Conservation (phyloP, 1,284 basidiomycete genomes). For the Microbotryomycetes sp. region DNA sequence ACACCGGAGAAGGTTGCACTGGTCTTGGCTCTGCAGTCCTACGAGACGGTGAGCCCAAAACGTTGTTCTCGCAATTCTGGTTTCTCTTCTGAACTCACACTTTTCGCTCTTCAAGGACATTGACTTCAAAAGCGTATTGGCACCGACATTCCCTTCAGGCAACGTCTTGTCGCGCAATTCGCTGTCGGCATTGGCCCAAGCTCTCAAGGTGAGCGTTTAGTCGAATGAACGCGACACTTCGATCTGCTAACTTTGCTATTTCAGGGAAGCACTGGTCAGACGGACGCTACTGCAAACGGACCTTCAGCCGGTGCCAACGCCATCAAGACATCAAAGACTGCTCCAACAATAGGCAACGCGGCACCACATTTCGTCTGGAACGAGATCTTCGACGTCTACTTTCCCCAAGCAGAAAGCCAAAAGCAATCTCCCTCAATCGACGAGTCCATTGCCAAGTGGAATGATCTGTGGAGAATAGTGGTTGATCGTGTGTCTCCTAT, state of each 20-base stretch:
- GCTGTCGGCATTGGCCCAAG: constrained; percentile 56
- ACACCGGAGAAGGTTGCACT: constrained; percentile 83
- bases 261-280: constrained; percentile 12
- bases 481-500: constrained; percentile 65
- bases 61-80: not conserved
- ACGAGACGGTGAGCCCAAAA: constrained; percentile 47
- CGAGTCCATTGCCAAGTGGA: constrained; percentile 59
- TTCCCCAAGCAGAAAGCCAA: constrained; percentile 49
- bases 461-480: constrained; percentile 81
- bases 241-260: not conserved
- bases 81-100: not conserved
- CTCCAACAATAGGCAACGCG: constrained; percentile 71
- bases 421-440: constrained; percentile 12
- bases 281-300: constrained; percentile 34
- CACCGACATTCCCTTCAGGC: constrained; percentile 60
- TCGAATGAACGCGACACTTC: constrained; percentile 9
- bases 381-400: constrained; percentile 66
- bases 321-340: constrained; percentile 34
- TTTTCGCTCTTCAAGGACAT: constrained; percentile 42
- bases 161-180: constrained; percentile 52
- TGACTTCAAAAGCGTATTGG: constrained; percentile 63
- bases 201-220: constrained; percentile 60
- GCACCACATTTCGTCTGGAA: constrained; percentile 92
- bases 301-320: constrained; percentile 31
- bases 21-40: constrained; percentile 60